A percentile compares a stretch with the other conserved stretches of the same genome.
Evolutionary conservation across 176 grass and related monocot genomes (phyloP).

Genomic region (Musa schizocarpa): DNA sequence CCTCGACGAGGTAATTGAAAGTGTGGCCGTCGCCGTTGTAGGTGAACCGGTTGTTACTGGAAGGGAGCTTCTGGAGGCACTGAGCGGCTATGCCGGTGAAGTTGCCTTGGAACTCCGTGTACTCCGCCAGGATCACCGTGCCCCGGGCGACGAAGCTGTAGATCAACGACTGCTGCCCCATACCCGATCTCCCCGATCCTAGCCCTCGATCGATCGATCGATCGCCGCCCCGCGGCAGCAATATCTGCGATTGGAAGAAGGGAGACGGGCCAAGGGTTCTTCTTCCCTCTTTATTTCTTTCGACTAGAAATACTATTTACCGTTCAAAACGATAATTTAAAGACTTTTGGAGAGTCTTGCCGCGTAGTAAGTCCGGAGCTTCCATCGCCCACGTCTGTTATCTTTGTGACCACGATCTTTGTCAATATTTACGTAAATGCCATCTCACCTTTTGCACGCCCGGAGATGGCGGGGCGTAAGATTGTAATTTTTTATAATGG

Average conservation of each 20-base stretch:
- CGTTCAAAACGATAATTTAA: too few relatives aligned
- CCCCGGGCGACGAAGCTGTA: conserved; percentile 1
- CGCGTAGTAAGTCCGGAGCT: too few relatives aligned
- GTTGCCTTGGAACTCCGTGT: conserved; percentile 11
- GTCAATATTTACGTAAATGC: too few relatives aligned
- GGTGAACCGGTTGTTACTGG: not conserved
- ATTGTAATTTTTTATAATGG: too few relatives aligned
- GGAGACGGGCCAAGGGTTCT: not conserved
- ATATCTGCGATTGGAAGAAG: not conserved
- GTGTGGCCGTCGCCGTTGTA: conserved; percentile 6
- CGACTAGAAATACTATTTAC: too few relatives aligned
- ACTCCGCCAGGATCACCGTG: conserved; percentile 1
- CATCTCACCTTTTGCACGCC: too few relatives aligned
- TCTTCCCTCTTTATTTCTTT: too few relatives aligned
- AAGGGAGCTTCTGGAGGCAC: not conserved
- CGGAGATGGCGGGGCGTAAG: too few relatives aligned
- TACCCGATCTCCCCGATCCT: not conserved
- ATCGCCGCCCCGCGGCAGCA: not conserved
- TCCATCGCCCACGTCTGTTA: too few relatives aligned
- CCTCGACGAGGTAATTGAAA: conserved; percentile 4
- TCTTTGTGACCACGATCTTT: too few relatives aligned
- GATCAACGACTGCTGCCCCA: conserved; percentile 9
- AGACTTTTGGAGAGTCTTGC: too few relatives aligned
- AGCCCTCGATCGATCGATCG: too few relatives aligned
- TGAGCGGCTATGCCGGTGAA: not conserved